Base-by-base conservation (phyloP, 371 early-diverging fungal species). In the Gilbertella persicaria region DNA sequence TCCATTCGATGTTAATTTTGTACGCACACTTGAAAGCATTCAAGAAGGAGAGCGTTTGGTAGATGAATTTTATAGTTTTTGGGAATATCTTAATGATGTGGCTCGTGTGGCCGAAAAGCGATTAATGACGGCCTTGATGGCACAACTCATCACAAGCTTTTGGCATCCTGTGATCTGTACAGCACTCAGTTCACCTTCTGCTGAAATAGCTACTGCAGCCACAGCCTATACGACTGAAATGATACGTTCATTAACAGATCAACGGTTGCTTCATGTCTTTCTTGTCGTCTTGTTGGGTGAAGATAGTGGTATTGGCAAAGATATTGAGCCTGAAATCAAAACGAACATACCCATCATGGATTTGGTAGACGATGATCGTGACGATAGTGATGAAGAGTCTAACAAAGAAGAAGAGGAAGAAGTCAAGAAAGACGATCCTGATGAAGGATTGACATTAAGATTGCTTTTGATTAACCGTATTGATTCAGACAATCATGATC, bases 101-200 rank as follows among this genome's bases (percentile, higher is more conserved):
- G 78, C 78, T 7, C 61, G 78, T 20, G 73, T 78, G 8, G 75
- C 73, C 1, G 75, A 78, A 38, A 66, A 67, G 14, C 52, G 78
- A 43, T 29, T 78, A 14, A 75, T 74, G 64, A 74, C 75, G 10
- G 73, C 73, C 0, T 39, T 78, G 10, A 75, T 72, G 67, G 75
- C 75, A 4, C 78, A 75, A 29, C 59, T 78, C 7, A 72, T 75
- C 1, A 68, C 78, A 20, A 68, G 55, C 28, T 73, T 78, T 29
- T 78, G 78, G 78, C 78, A 78, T 47, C 78, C 78, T 9, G 69
- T 73, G 4, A 64, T 78, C 0, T 78, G 78, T 44, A 73, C 75
- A 0, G 73, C 75, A 0, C 55, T 78, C 1, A 69, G 71, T 19
- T 75, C 75, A 3, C 73, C 73, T 3, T 72, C 71, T 0, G 67